A percentile compares a stretch with the other conserved stretches of the same genome.
Evolutionary conservation across 129 eudicot genomes (phyloP).

Genomic region (Flaveria bidentis): DNA sequence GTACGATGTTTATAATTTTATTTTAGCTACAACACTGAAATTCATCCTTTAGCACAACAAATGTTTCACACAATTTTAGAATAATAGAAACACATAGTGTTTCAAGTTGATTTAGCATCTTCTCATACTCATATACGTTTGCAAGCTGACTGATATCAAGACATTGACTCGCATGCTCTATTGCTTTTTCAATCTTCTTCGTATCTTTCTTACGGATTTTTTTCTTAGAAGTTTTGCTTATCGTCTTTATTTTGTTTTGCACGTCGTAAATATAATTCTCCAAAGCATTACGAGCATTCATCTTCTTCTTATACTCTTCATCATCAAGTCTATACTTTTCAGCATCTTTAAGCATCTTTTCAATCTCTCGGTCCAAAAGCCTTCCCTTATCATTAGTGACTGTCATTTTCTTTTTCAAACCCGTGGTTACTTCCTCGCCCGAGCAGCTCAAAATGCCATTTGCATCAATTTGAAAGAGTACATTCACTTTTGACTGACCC

Average conservation of each 20-base stretch:
- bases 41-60: neutral
- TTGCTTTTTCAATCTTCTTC: constrained; percentile 9
- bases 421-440: constrained; percentile 5
- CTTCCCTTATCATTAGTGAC: constrained; percentile 20
- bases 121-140: neutral
- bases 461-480: constrained; percentile 10
- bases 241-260: neutral
- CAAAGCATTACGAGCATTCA: constrained; percentile 6
- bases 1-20: neutral
- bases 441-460: constrained; percentile 19
- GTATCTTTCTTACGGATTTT: neutral
- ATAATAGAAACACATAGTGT: neutral
- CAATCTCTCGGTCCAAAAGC: constrained; percentile 13
- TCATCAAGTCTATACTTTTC: constrained; percentile 6
- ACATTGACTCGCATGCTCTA: neutral
- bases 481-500: constrained; percentile 10
- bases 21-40: neutral
- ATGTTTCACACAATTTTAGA: neutral
- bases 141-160: neutral
- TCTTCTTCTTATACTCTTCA: constrained; percentile 17
- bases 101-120: neutral
- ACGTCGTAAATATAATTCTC: constrained; percentile 8
- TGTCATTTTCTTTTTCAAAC: constrained; percentile 11
- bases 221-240: neutral
- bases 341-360: constrained; percentile 25